phyloP scores from a whole-genome alignment of 179 eudicot genomes.

The Spergularia azorica region DNA sequence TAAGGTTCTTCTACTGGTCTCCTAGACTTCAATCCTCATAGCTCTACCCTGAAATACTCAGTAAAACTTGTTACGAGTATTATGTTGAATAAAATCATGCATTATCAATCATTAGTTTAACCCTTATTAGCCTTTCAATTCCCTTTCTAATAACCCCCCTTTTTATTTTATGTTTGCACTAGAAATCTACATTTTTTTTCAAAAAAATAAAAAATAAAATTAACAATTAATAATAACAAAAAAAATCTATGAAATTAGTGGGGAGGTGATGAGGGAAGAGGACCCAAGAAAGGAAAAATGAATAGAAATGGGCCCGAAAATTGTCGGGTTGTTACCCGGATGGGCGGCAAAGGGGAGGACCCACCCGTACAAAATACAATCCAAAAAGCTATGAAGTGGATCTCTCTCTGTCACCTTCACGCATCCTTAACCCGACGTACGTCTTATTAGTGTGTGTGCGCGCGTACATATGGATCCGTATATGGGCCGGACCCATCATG shows the following conservation, averaged over 20 bases:
- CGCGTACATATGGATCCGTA: too few relatives aligned
- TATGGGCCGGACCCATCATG: too few relatives aligned
- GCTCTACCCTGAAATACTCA: too few relatives aligned
- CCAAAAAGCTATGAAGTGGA: slow-evolving; percentile 31
- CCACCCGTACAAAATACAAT: slow-evolving; percentile 24
- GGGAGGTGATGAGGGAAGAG: slow-evolving; percentile 11
- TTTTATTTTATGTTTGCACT: too few relatives aligned
- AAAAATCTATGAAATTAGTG: not conserved
- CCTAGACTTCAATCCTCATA: too few relatives aligned
- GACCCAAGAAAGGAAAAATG: slow-evolving; percentile 4
- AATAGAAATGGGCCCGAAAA: slow-evolving; percentile 22
- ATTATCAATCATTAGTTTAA: too few relatives aligned
- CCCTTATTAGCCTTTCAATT: too few relatives aligned
- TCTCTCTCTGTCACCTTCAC: slow-evolving; percentile 16
- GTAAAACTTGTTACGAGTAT: too few relatives aligned
- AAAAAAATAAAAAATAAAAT: not conserved
- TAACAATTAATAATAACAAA: not conserved
- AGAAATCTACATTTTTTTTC: not conserved
- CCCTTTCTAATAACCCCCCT: too few relatives aligned
- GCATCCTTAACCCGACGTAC: slow-evolving; percentile 8
- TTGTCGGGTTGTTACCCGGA: slow-evolving; percentile 32
- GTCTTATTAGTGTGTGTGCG: not conserved
- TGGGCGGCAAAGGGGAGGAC: slow-evolving; percentile 32
- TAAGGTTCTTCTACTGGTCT: too few relatives aligned
- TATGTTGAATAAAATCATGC: too few relatives aligned